Percentiles rank a stretch among this genome's conserved stretches.
Evolutionary conservation across 495 filamentous ascomycete genomes (phyloP).

Genomic region (Xylaria longipes): DNA sequence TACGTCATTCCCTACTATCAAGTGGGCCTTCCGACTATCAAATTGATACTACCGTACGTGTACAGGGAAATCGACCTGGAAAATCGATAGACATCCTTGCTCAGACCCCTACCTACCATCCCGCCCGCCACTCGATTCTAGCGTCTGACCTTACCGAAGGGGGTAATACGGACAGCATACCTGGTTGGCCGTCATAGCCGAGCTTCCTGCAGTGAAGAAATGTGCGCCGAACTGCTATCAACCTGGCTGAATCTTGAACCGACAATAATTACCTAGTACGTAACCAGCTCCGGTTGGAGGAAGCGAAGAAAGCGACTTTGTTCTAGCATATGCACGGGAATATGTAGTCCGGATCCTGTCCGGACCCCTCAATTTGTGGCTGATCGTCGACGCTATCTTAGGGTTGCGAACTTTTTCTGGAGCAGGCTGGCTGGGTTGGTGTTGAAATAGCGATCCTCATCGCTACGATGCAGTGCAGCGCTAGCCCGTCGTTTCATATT

Average conservation of each 20-base stretch:
- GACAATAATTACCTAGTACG: neutral
- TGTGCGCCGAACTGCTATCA: neutral
- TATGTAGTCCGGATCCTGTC: too few relatives aligned
- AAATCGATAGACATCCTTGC: constrained; percentile 11
- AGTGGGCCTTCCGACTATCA: neutral
- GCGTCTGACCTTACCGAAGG: neutral
- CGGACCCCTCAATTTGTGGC: neutral
- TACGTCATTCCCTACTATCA: constrained; percentile 8
- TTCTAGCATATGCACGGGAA: constrained; percentile 2
- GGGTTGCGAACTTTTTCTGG: constrained; percentile 1
- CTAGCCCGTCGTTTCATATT: neutral
- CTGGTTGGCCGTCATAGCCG: constrained; percentile 1
- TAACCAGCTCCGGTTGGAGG: neutral
- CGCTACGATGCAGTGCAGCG: neutral
- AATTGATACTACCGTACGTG: too few relatives aligned
- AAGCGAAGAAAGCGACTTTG: neutral
- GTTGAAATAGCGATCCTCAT: constrained; percentile 17
- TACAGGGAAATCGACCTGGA: neutral
- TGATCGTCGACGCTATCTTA: neutral
- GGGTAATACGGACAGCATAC: neutral
- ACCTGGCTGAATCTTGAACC: neutral
- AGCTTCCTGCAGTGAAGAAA: neutral
- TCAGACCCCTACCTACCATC: neutral
- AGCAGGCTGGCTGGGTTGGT: neutral
- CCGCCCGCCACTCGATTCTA: neutral